Conservation (phyloP, 106 monocot species). For the Narthecium ossifragum region DNA sequence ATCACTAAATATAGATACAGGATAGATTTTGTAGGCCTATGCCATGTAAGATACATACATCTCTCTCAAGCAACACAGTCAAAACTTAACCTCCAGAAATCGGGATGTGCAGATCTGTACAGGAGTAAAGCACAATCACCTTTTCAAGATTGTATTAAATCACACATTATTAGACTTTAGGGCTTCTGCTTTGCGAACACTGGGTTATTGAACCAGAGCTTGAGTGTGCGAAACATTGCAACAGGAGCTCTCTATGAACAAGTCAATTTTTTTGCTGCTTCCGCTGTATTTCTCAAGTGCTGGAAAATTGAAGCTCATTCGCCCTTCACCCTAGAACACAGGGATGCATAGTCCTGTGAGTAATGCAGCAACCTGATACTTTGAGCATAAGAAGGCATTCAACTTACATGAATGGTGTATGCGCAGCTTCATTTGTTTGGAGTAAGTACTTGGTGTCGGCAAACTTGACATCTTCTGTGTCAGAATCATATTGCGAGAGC, state of each 20-base stretch:
- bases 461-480: constrained; percentile 17
- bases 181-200: no score
- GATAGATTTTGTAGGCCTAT: not conserved
- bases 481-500: constrained; percentile 44
- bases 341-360: no score
- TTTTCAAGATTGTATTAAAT: no score
- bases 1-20: not conserved
- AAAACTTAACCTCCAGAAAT: constrained; percentile 1
- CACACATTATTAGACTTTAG: no score
- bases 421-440: constrained; percentile 22
- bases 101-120: constrained; percentile 8
- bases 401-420: constrained; percentile 41
- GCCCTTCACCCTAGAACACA: constrained; percentile 24
- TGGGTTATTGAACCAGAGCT: no score
- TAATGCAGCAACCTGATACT: not conserved
- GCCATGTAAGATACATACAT: not conserved
- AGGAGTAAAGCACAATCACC: not conserved
- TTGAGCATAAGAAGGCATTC: not conserved
- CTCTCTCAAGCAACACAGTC: not conserved
- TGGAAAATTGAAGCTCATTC: constrained; percentile 1
- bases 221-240: no score
- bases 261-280: no score
- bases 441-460: constrained; percentile 16
- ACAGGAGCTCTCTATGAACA: no score
- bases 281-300: no score